Evolutionary conservation across 129 eudicot species (phyloP).

Genomic region (Arctium lappa): DNA sequence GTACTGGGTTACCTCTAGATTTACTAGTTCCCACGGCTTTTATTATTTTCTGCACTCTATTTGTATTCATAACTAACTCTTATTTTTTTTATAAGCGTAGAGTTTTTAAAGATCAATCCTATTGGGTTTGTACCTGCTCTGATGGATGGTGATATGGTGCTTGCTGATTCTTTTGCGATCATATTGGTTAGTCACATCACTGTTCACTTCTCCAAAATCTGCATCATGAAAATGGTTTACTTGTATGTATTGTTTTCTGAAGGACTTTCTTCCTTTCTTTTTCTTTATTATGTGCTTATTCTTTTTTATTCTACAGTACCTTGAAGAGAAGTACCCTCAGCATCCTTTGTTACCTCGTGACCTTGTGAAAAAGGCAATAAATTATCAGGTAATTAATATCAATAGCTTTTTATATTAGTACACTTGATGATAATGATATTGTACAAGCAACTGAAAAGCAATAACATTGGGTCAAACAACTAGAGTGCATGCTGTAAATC

Average conservation of each 20-base stretch:
- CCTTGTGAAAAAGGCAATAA: constrained; percentile 54
- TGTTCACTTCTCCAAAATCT: not conserved
- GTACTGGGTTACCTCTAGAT: not conserved
- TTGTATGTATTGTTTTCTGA: not conserved
- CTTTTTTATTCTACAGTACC: constrained; percentile 41
- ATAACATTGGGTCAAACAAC: too few relatives aligned
- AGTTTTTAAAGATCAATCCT: constrained; percentile 72
- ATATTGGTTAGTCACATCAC: constrained; percentile 46
- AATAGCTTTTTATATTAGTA: not conserved
- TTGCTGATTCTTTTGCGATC: constrained; percentile 84
- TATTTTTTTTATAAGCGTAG: constrained; percentile 24
- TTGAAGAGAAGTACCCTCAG: constrained; percentile 82
- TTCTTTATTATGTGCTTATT: not conserved
- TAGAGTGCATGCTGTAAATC: not conserved
- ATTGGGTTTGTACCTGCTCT: constrained; percentile 70
- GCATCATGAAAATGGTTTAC: not conserved
- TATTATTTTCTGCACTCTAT: not conserved
- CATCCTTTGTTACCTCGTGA: constrained; percentile 65
- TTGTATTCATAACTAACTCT: not conserved
- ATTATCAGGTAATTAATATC: constrained; percentile 54
- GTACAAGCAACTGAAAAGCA: not conserved
- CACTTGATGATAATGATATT: too few relatives aligned
- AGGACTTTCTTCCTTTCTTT: not conserved
- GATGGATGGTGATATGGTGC: constrained; percentile 49
- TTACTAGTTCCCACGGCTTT: too few relatives aligned